Evolutionary conservation across 208 protist genomes (phyloP).

Genomic region (Leishmania mexicana): DNA sequence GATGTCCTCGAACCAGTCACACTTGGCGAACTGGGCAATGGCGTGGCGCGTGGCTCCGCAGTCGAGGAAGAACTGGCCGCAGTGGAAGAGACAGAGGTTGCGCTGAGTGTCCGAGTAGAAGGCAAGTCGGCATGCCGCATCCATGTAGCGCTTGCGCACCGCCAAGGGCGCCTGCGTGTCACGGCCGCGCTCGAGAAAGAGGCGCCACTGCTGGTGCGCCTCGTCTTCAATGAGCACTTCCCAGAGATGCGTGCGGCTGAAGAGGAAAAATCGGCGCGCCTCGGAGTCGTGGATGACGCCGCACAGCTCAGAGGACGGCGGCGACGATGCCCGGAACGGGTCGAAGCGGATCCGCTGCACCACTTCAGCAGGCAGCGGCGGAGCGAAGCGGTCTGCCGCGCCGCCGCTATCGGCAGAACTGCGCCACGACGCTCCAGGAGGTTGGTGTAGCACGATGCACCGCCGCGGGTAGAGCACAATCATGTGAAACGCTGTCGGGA

Average conservation of each 20-base stretch:
- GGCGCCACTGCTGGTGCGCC: constrained; percentile 65
- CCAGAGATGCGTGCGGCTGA: constrained; percentile 53
- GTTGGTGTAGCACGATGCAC: constrained; percentile 82
- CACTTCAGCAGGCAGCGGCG: constrained; percentile 59
- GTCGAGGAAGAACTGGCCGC: constrained; percentile 60
- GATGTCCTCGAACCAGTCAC: constrained; percentile 69
- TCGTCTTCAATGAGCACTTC: constrained; percentile 68
- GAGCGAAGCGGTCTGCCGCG: not conserved
- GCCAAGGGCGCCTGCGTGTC: constrained; percentile 14
- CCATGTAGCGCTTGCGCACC: constrained; percentile 59
- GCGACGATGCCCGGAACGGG: constrained; percentile 47
- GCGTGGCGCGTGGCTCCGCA: constrained; percentile 36
- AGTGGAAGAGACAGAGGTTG: constrained; percentile 42
- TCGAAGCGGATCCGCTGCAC: constrained; percentile 73
- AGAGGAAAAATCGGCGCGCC: constrained; percentile 57
- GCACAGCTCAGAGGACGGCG: constrained; percentile 18
- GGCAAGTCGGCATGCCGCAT: constrained; percentile 58
- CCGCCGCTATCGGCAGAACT: constrained; percentile 19
- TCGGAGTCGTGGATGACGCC: constrained; percentile 55
- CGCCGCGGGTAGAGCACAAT: constrained; percentile 85
- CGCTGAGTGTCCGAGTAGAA: constrained; percentile 37
- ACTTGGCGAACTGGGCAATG: constrained; percentile 56
- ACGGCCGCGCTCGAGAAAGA: constrained; percentile 74
- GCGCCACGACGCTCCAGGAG: constrained; percentile 76
- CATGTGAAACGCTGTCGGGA: constrained; percentile 95